These are phyloP conservation scores for Inga oerstediana DNA, from an alignment of 306 rosid species.

Conservation along the genomic window DNA sequence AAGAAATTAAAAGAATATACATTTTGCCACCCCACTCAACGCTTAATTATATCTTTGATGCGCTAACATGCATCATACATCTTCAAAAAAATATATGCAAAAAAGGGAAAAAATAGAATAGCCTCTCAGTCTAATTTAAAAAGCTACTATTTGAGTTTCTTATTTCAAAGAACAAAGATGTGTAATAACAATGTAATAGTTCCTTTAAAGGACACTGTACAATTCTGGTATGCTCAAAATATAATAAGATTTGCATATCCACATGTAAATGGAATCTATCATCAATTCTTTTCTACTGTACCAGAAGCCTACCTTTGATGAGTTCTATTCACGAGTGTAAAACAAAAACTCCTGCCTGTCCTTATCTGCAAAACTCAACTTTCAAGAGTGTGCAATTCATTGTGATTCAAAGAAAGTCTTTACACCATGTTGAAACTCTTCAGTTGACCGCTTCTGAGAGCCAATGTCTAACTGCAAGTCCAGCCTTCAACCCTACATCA, in stretches of 20 bases:
- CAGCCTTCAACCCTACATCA: constrained; percentile 27
- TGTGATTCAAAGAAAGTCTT: constrained; percentile 9
- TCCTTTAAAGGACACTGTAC: constrained; percentile 38
- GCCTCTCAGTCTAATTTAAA: not conserved
- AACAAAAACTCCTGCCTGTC: not conserved
- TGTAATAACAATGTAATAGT: not conserved
- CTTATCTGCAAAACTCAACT: constrained; percentile 14
- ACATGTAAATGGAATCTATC: constrained; percentile 34
- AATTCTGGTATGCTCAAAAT: constrained; percentile 24
- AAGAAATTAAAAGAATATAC: not conserved
- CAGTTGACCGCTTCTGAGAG: constrained; percentile 15
- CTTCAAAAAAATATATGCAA: not conserved
- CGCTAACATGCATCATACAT: not conserved
- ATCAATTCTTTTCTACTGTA: constrained; percentile 36
- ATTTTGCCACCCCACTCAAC: not conserved
- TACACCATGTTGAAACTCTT: constrained; percentile 8
- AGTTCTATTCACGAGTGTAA: constrained; percentile 21
- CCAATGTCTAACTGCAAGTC: constrained; percentile 8
- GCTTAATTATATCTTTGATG: not conserved
- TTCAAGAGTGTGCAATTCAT: not conserved
- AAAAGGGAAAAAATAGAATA: not conserved
- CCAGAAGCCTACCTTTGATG: constrained; percentile 29
- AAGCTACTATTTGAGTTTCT: not conserved
- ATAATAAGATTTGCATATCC: constrained; percentile 25
- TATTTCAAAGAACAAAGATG: not conserved